Evolutionary conservation across 768 basidiomycete species (phyloP).

Genomic region (Porphyrellus cyaneotinctus): DNA sequence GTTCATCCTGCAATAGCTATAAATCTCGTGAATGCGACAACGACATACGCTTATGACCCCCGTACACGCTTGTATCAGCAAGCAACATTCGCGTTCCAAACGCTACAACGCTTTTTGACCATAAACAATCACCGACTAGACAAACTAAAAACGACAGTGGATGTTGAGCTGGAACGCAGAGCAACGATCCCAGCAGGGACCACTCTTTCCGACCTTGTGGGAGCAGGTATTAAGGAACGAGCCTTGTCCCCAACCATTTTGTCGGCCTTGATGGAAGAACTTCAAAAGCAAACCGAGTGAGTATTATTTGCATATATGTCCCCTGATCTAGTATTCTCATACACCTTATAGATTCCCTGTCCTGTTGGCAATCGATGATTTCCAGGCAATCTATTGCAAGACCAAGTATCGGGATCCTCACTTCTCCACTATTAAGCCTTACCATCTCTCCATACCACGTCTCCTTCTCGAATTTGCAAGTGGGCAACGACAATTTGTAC

Average conservation of each 20-base stretch:
- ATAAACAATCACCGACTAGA: conserved; percentile 52
- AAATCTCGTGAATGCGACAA: conserved; percentile 70
- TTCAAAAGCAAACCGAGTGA: conserved; percentile 64
- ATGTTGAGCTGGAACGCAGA: conserved; percentile 45
- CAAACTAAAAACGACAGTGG: conserved; percentile 38
- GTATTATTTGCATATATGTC: conserved; percentile 15
- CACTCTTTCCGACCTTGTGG: conserved; percentile 50
- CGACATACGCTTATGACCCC: conserved; percentile 67
- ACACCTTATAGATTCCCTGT: conserved; percentile 58
- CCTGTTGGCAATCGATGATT: conserved; percentile 81
- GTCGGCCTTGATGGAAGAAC: conserved; percentile 51
- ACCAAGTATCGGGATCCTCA: conserved; percentile 72
- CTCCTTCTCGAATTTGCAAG: conserved; percentile 73
- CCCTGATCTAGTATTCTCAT: neutral
- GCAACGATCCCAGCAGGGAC: conserved; percentile 46
- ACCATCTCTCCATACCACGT: conserved; percentile 76
- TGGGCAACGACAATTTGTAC: conserved; percentile 64
- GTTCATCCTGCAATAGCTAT: conserved; percentile 35
- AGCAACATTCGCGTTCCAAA: conserved; percentile 56
- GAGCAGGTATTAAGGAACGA: conserved; percentile 53
- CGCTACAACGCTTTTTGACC: conserved; percentile 55
- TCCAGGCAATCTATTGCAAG: conserved; percentile 72
- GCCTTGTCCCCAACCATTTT: conserved; percentile 53
- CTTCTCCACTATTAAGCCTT: conserved; percentile 62
- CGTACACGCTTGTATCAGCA: conserved; percentile 77